Base-by-base conservation (phyloP, 106 monocot species). In the Apostasia ramifera region DNA sequence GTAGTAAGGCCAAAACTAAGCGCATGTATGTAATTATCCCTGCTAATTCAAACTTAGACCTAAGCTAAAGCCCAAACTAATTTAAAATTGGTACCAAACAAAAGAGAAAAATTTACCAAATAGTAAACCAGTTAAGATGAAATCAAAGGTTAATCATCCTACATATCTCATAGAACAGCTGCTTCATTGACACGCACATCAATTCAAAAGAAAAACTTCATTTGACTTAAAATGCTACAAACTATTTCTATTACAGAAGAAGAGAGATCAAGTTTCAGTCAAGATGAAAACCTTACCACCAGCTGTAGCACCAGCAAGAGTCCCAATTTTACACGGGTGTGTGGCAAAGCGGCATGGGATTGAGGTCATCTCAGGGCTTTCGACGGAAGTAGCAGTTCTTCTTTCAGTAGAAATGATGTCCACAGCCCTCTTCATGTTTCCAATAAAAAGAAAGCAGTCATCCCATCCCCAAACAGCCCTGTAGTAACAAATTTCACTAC, bases 391-490 rank as follows among this genome's bases (percentile, higher is more conserved):
- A 2, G 42, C 81, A 1, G 73, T 72, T 53, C 63, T 83, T 40
- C 60, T 62, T 11, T 6, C 56, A 1, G 64, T 69, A 13, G 85
- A 83, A 58, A 95, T 91, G 15, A 91, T 56, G 75, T 95, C 91
- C 6, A 95, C 70, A 60, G 84, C 86, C 66, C 86, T 75, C 54
- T 59, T 50, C 87, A 79, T 81, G 46, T 89, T 89, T 7, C 95
- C 95, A 15, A 91, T 15, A 62, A 79, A 95, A 15, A 95, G 43
- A 40, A 80, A 74, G 1, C 75, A 75, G 63, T 95, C 91, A 65
- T 91, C 87, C 91, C 91, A 95, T 43, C 95, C 91, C 95, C 95
- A 95, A 75, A 95, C 84, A 48, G 91, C 91, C 75, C 95, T 95
- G 82, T 3, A 55, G 74, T 53, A 13, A 39, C 6, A 64, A 7